Percentiles rank a stretch among this genome's conserved stretches.
These are phyloP conservation scores for Yarrowia deformans DNA, from an alignment of 805 yeast genomes.

Conservation along the genomic window DNA sequence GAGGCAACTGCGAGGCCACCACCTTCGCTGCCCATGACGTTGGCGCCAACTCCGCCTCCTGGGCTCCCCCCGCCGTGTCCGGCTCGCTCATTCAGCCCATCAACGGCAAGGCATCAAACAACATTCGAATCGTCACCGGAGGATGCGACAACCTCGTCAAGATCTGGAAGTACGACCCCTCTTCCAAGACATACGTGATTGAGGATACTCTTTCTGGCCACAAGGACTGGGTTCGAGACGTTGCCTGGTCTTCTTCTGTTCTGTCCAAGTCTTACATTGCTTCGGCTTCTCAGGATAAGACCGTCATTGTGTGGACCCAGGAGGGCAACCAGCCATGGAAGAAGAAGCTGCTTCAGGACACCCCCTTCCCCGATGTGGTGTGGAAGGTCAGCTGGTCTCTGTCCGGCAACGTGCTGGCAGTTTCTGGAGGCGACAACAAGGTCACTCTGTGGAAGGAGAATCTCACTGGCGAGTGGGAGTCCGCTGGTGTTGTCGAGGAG, in stretches of 20 bases:
- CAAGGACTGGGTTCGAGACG: slow-evolving; percentile 98
- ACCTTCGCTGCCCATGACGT: slow-evolving; percentile 84
- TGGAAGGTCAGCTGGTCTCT: slow-evolving; percentile 99
- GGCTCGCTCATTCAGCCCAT: slow-evolving; percentile 48
- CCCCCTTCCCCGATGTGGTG: slow-evolving; percentile 93
- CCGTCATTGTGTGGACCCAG: slow-evolving; percentile 95
- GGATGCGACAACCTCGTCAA: slow-evolving; percentile 95
- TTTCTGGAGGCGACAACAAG: slow-evolving; percentile 94
- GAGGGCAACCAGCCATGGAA: slow-evolving; percentile 77
- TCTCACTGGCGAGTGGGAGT: slow-evolving; percentile 91
- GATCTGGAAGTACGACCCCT: slow-evolving; percentile 77
- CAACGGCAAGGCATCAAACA: slow-evolving; percentile 43
- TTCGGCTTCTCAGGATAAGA: slow-evolving; percentile 94
- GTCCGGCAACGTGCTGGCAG: slow-evolving; percentile 93
- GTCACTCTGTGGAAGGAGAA: slow-evolving; percentile 97
- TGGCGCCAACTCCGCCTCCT: slow-evolving; percentile 92
- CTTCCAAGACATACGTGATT: slow-evolving; percentile 65
- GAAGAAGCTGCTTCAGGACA: slow-evolving; percentile 73
- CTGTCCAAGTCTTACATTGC: slow-evolving; percentile 89
- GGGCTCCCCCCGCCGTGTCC: slow-evolving; percentile 56
- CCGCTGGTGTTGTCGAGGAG: slow-evolving; percentile 95
- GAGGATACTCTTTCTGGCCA: slow-evolving; percentile 89
- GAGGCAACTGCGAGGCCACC: slow-evolving; percentile 66
- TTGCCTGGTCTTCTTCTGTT: slow-evolving; percentile 95
- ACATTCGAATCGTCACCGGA: slow-evolving; percentile 80